These are phyloP conservation scores for Venturia asperata DNA, from an alignment of 2,329 filamentous ascomycete genomes.

Conservation along the genomic window DNA sequence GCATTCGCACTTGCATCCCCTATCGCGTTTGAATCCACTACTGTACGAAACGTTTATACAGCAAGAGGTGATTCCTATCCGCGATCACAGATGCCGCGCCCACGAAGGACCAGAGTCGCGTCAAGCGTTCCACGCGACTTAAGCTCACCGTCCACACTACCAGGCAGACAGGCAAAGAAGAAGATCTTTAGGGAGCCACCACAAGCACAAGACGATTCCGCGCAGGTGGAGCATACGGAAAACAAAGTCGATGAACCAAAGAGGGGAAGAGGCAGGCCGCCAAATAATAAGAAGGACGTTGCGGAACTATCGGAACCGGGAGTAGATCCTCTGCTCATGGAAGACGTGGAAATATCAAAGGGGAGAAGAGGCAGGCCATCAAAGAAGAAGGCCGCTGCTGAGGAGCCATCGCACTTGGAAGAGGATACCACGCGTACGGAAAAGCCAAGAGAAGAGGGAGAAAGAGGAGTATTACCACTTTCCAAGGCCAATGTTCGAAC, in stretches of 20 bases:
- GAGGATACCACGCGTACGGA: not conserved
- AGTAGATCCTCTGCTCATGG: not conserved
- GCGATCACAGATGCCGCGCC: constrained; percentile 29
- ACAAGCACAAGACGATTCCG: not conserved
- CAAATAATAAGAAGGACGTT: not conserved
- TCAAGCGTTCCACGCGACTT: constrained; percentile 9
- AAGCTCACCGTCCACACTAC: not conserved
- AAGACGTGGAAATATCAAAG: not conserved
- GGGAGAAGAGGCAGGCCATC: constrained; percentile 3
- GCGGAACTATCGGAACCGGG: not conserved
- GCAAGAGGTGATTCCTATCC: not conserved
- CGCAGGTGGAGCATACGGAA: not conserved
- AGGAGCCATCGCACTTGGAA: not conserved
- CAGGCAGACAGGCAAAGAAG: not conserved
- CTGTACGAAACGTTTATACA: not conserved
- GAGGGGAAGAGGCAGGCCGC: not conserved
- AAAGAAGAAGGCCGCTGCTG: not conserved
- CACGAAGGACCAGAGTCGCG: constrained; percentile 29
- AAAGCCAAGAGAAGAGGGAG: not conserved
- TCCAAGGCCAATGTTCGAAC: constrained; percentile 1
- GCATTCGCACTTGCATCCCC: not conserved
- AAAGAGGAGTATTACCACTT: not conserved
- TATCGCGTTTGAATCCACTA: not conserved
- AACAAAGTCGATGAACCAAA: not conserved
- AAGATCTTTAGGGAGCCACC: not conserved